Evolutionary conservation across 257 asterid species (phyloP), one percentile per base, ranked within the genome.

Genomic region (Capsicum chinense): DNA sequence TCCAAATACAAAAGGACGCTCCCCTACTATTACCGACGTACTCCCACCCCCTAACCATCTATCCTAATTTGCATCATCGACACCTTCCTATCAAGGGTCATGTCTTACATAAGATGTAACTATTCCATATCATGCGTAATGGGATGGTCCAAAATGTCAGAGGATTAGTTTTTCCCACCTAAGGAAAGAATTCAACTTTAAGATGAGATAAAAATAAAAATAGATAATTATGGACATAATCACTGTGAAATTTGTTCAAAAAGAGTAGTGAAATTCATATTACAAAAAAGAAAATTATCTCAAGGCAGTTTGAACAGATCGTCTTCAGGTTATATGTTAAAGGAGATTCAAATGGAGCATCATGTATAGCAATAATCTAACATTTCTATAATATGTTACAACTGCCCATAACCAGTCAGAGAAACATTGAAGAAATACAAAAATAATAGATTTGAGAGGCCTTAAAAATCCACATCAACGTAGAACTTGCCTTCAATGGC

Each of bases 401-500:
- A 76, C 21, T 12, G 13, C 12, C 50, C 48, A 35, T 78, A 14
- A 78, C 33, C 82, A 71, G 10, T 71, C 79, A 78, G 64, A 56
- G 42, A 47, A 78, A 33, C 33, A 33, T 4, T 78, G 64, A 35
- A 78, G 82, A 78, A 7, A 54, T n/a, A 52, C 82, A 0, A 26
- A 78, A 56, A 14, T 3, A 64, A 78, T 78, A 78, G 8, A 78
- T 6, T 66, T 78, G 82, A 78, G 15, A 78, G 9, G 50, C 50
- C 5, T 54, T 54, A 54, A 78, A 69, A 54, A 54, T 54, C 82
- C 50, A 33, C 50, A 54, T 54, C 64, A 54, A 78, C 5, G 4
- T 64, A 14, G 16, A 81, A 81, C 84, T 81, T 81, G 63, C 84
- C 84, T 81, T 81, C 26, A 81, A 67, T 58, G 63, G 48, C 74